Percentiles rank a stretch among this genome's conserved stretches.
phyloP scores from a whole-genome alignment of 2,329 filamentous ascomycete species.

The Alternaria gansuensis region DNA sequence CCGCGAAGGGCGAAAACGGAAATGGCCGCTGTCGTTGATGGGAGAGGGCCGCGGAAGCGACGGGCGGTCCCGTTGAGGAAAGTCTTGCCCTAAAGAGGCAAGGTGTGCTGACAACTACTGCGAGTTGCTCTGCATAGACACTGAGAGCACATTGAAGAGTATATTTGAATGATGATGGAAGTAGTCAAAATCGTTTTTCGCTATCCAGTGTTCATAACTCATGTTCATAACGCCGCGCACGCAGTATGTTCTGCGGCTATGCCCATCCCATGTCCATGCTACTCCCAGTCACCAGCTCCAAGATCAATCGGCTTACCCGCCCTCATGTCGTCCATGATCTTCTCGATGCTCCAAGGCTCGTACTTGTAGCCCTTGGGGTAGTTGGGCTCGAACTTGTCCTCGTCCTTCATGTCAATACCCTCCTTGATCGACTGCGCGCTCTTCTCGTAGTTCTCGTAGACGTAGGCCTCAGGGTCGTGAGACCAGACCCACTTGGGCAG shows the following conservation, averaged over 20 bases:
- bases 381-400: constrained; percentile 55
- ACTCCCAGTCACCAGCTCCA: constrained; percentile 51
- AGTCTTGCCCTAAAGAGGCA: neutral
- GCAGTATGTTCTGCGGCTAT: constrained; percentile 9
- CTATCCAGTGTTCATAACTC: neutral
- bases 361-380: constrained; percentile 56
- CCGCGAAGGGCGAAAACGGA: neutral
- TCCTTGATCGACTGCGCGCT: constrained; percentile 55
- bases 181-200: neutral
- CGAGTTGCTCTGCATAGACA: too few relatives aligned
- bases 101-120: neutral
- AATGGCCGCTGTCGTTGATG: constrained; percentile 1
- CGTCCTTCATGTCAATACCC: constrained; percentile 56
- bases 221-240: constrained; percentile 1
- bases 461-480: constrained; percentile 58
- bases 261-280: neutral
- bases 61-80: neutral
- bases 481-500: constrained; percentile 59
- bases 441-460: constrained; percentile 56
- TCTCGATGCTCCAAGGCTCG: constrained; percentile 55
- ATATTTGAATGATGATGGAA: neutral
- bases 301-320: constrained; percentile 48
- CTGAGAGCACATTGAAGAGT: neutral
- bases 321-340: constrained; percentile 54
- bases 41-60: neutral